Percentiles rank a stretch among this genome's conserved stretches.
phyloP scores from a whole-genome alignment of 2,329 filamentous ascomycete species.

The Monosporascus sp. region DNA sequence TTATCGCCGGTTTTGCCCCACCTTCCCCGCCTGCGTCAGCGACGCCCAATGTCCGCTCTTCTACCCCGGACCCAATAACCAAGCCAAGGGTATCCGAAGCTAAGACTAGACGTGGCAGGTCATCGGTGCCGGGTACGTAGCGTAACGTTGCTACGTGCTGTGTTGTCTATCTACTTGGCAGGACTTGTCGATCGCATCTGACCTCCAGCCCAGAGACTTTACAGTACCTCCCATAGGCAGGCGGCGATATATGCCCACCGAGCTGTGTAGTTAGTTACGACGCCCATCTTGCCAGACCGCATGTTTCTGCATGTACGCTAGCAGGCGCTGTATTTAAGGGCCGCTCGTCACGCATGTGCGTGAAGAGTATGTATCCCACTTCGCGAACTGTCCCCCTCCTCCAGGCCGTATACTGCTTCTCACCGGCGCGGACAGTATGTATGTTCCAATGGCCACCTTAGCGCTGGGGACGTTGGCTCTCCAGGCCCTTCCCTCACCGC shows the following conservation, averaged over 20 bases:
- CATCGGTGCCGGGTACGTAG: neutral
- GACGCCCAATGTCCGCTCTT: too few species aligned
- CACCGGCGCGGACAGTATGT: neutral
- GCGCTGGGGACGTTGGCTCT: neutral
- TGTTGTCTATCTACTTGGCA: neutral
- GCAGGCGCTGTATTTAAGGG: neutral
- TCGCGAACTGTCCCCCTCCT: neutral
- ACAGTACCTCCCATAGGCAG: neutral
- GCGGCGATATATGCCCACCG: neutral
- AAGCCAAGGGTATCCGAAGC: neutral
- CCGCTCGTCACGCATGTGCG: neutral
- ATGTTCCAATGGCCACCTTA: neutral
- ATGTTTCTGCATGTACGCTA: too few species aligned
- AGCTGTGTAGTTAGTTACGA: neutral
- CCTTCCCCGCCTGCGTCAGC: too few species aligned
- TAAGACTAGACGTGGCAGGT: neutral
- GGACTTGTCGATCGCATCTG: neutral
- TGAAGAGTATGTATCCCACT: neutral
- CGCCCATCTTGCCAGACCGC: neutral
- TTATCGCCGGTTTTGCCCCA: too few species aligned
- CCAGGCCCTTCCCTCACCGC: constrained; percentile 2
- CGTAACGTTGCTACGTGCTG: neutral
- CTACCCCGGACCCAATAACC: neutral
- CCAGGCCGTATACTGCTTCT: neutral
- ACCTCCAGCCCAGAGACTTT: neutral